Evolutionary conservation across 768 basidiomycete species (phyloP).

Genomic region (Suillus placidus): DNA sequence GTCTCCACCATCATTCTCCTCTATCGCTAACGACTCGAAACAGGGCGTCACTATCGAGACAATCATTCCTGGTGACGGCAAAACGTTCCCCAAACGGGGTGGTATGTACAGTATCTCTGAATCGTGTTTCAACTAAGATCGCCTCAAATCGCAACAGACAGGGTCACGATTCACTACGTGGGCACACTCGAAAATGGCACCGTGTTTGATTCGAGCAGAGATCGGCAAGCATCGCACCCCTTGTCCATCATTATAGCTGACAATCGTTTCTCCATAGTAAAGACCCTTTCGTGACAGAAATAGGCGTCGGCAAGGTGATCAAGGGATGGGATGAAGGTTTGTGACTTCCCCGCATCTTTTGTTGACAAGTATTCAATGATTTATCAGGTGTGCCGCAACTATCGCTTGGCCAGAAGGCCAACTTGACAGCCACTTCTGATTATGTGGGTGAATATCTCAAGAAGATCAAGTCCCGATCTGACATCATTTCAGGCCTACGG

Average conservation of each 20-base stretch:
- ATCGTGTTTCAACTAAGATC: conserved; percentile 19
- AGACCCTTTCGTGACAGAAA: conserved; percentile 64
- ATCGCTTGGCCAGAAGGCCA: conserved; percentile 75
- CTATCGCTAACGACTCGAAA: conserved; percentile 9
- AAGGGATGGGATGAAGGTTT: conserved; percentile 90
- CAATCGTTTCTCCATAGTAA: conserved; percentile 42
- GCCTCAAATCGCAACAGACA: conserved; percentile 49
- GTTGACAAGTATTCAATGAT: conserved; percentile 18
- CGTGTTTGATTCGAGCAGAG: conserved; percentile 76
- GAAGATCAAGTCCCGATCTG: conserved; percentile 6
- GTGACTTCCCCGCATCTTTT: conserved; percentile 19
- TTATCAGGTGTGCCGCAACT: conserved; percentile 71
- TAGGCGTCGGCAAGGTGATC: conserved; percentile 83
- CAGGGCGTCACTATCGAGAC: conserved; percentile 74
- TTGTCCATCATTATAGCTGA: conserved; percentile 7
- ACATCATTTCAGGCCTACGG: conserved; percentile 63
- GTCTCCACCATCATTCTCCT: conserved; percentile 5
- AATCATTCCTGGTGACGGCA: conserved; percentile 62
- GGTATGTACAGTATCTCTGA: conserved; percentile 49
- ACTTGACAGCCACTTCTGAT: conserved; percentile 69
- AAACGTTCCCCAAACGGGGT: conserved; percentile 65
- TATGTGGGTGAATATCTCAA: conserved; percentile 54
- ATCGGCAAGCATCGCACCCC: conserved; percentile 54
- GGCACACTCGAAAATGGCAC: conserved; percentile 67
- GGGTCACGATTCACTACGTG: conserved; percentile 76